Base-by-base conservation (phyloP, 1,284 basidiomycete species). In the Entoloma clypeatum region DNA sequence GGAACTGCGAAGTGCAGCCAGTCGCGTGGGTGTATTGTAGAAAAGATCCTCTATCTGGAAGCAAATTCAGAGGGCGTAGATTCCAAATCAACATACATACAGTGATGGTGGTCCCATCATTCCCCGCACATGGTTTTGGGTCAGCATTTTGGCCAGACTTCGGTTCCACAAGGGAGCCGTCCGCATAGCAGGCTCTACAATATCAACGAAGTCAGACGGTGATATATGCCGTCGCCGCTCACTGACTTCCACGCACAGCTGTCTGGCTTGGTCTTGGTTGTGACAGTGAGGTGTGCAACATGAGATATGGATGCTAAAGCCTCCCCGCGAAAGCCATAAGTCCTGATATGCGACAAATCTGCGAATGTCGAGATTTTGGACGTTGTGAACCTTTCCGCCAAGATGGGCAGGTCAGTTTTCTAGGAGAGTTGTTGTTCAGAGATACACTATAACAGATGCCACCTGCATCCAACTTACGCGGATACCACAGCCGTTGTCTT, bases 301-400 rank as follows among this genome's bases (percentile, higher is more conserved):
- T 96, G 93, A 21, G 92, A 95, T 47, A 99, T 93, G 26, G 92
- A 96, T 0, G 96, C 96, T 16, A 99, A 71, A 0, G 96, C 96
- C 64, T 99, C 96, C 22, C 96, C 96, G 41, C 96, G 79, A 61
- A 99, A 99, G 1, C 96, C 96, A 63, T 97, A 99, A 0, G 96
- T 99, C 3, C 78, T 75, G 34, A 99, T 74, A n/a, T 70, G 74
- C 28, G 83, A 79, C 33, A 99, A 64, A 59, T 99, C 96, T 7
- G 87, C 83, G 58, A 94, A 99, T 0, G 79, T 77, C 0, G 81
- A 75, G 7, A 99, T 69, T 60, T 99, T 99, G 3, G 92, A 96
- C 0, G 96, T 99, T 7, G 96, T 95, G 60, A 97, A 98, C 8
- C 96, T 74, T 60, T 96, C 89, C 36, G 95, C 95, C 1, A 99